Evolutionary conservation across 345 rosid genomes (phyloP).

Genomic region (Gossypium turneri): DNA sequence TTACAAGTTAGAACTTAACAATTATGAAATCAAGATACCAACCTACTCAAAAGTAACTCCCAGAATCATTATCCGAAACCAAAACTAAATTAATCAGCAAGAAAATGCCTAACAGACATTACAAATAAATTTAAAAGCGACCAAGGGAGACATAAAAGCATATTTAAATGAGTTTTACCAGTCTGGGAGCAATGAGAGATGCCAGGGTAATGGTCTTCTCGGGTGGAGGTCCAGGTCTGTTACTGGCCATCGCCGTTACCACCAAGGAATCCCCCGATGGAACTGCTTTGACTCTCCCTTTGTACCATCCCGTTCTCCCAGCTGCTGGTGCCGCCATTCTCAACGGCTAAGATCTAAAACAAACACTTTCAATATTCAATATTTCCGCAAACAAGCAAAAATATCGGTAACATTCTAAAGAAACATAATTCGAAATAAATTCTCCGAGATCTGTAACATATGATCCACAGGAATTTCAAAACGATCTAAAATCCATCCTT

Average conservation of each 20-base stretch:
- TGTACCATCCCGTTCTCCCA: conserved; percentile 42
- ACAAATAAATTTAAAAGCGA: not conserved
- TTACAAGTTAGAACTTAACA: not conserved
- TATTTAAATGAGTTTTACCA: conserved; percentile 37
- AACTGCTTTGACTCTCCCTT: conserved; percentile 85
- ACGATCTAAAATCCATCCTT: not conserved
- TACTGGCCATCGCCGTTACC: conserved; percentile 52
- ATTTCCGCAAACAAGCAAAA: not conserved
- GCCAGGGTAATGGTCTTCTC: conserved; percentile 85
- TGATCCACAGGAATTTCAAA: conserved; percentile 1
- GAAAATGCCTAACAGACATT: not conserved
- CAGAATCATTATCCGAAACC: not conserved
- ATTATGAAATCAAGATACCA: not conserved
- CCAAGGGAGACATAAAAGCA: not conserved
- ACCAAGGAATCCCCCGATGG: conserved; percentile 92
- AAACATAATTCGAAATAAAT: not conserved
- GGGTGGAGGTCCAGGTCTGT: conserved; percentile 72
- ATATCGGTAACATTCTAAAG: not conserved
- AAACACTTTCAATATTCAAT: not conserved
- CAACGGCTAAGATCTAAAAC: conserved; percentile 33
- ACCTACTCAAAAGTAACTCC: not conserved
- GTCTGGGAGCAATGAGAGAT: conserved; percentile 75
- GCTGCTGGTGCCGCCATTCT: conserved; percentile 44
- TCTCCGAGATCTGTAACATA: conserved; percentile 5
- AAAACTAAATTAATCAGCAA: not conserved